These are phyloP conservation scores for Alternaria sp. DNA, from an alignment of 2,329 filamentous ascomycete species.

Conservation along the genomic window DNA sequence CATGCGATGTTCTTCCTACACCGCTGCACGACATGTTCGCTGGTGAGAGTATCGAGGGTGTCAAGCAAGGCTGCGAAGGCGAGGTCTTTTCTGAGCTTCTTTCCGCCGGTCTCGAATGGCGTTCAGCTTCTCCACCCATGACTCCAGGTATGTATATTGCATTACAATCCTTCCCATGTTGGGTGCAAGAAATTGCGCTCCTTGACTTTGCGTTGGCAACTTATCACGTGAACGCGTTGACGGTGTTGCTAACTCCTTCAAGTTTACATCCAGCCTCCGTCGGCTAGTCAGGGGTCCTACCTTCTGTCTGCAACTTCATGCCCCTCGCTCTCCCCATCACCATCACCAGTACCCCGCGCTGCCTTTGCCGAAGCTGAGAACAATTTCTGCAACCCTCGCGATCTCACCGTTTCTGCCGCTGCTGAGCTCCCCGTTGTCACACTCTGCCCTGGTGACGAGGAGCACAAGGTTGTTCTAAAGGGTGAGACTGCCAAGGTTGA, in stretches of 20 bases:
- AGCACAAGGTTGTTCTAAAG: slow-evolving; percentile 63
- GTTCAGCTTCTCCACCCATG: slow-evolving; percentile 81
- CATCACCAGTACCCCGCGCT: slow-evolving; percentile 77
- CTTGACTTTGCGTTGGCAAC: not conserved
- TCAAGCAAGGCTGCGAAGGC: slow-evolving; percentile 69
- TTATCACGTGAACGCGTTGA: slow-evolving; percentile 3
- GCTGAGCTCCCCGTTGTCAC: slow-evolving; percentile 71
- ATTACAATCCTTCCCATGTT: not conserved
- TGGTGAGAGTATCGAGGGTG: slow-evolving; percentile 51
- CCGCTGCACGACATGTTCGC: slow-evolving; percentile 80
- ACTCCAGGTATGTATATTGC: slow-evolving; percentile 76
- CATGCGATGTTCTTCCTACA: slow-evolving; percentile 79
- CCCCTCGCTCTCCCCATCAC: slow-evolving; percentile 87
- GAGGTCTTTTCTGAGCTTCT: slow-evolving; percentile 77
- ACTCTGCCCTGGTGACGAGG: slow-evolving; percentile 69
- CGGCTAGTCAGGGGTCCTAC: slow-evolving; percentile 72
- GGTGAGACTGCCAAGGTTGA: slow-evolving; percentile 52
- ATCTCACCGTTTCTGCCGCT: slow-evolving; percentile 75
- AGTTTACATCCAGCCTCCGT: slow-evolving; percentile 72
- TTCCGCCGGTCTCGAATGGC: slow-evolving; percentile 77
- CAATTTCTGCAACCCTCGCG: slow-evolving; percentile 90
- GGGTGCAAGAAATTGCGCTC: not conserved
- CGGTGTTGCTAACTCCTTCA: slow-evolving; percentile 49
- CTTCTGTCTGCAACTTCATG: slow-evolving; percentile 76
- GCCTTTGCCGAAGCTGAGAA: slow-evolving; percentile 74